phyloP scores from a whole-genome alignment of 495 filamentous ascomycete species.

The Penicillium pulvis region DNA sequence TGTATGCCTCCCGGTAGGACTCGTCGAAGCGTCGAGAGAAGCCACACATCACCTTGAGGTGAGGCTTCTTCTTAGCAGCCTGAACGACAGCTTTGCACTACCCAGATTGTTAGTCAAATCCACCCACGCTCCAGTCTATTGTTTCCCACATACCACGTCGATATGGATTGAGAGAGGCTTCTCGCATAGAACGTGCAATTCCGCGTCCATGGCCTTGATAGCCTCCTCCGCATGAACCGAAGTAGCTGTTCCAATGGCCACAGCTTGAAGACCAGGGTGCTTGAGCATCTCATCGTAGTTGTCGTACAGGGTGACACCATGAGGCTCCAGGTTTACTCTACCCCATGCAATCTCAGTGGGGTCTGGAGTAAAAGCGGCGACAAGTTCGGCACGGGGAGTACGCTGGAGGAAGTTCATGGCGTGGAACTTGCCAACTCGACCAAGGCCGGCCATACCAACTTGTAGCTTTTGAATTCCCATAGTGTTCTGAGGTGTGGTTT shows the following conservation, averaged over 20 bases:
- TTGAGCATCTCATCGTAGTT: constrained; percentile 53
- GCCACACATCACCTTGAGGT: constrained; percentile 61
- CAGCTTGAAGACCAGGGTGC: constrained; percentile 49
- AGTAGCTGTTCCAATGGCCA: constrained; percentile 49
- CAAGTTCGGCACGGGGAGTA: constrained; percentile 49
- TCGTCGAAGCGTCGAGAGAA: constrained; percentile 61
- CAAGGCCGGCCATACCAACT: constrained; percentile 47
- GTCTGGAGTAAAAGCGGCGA: constrained; percentile 47
- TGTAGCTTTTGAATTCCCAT: constrained; percentile 40
- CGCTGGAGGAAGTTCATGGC: constrained; percentile 46
- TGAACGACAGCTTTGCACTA: constrained; percentile 16
- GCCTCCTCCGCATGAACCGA: constrained; percentile 44
- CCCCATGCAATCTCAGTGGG: constrained; percentile 48
- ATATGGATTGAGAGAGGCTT: constrained; percentile 49
- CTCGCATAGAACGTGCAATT: constrained; percentile 54
- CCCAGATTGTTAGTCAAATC: background rate
- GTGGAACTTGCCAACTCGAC: constrained; percentile 54
- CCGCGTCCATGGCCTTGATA: constrained; percentile 48
- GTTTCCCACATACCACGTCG: constrained; percentile 37
- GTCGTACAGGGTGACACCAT: constrained; percentile 39
- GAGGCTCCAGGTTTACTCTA: constrained; percentile 36
- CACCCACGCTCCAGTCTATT: background rate
- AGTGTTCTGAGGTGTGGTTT: constrained; percentile 2
- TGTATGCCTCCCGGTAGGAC: constrained; percentile 54
- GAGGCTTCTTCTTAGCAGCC: constrained; percentile 27